Evolutionary conservation across 2,329 filamentous ascomycete genomes (phyloP).

Genomic region (Alternaria rosae): DNA sequence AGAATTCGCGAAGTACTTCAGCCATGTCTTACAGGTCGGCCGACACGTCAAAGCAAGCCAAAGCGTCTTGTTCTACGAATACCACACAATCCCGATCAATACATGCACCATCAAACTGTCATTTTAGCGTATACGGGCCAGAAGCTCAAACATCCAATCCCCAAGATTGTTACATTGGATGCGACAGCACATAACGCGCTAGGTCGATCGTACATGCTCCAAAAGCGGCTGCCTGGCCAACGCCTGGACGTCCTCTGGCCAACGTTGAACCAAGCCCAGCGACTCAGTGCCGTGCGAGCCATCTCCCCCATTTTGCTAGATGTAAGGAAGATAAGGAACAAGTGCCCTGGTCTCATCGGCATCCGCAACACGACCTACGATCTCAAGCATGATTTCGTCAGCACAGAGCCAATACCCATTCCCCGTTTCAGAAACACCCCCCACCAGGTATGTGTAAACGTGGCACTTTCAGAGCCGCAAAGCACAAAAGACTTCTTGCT

Average conservation of each 20-base stretch:
- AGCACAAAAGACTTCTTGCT: background rate
- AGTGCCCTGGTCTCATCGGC: background rate
- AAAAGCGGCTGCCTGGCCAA: conserved; percentile 18
- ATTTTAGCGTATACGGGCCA: background rate
- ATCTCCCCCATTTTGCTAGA: background rate
- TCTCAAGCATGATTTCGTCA: background rate
- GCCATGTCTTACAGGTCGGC: background rate
- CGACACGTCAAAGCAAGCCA: background rate
- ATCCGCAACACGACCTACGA: background rate
- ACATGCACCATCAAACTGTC: background rate
- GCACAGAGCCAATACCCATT: background rate
- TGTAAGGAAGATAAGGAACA: background rate
- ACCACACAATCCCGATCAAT: background rate
- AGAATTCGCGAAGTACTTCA: background rate
- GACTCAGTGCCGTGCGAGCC: background rate
- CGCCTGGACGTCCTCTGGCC: conserved; percentile 2
- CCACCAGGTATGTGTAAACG: background rate
- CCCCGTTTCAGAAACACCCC: background rate
- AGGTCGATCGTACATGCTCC: conserved; percentile 16
- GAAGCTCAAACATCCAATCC: conserved; percentile 6
- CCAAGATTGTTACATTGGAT: conserved; percentile 12
- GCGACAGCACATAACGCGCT: conserved; percentile 8
- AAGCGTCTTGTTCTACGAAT: background rate
- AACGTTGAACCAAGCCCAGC: conserved; percentile 13
- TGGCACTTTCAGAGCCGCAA: background rate